Evolutionary conservation across 805 yeast genomes (phyloP).

Genomic region (Teunomyces funiuensis): DNA sequence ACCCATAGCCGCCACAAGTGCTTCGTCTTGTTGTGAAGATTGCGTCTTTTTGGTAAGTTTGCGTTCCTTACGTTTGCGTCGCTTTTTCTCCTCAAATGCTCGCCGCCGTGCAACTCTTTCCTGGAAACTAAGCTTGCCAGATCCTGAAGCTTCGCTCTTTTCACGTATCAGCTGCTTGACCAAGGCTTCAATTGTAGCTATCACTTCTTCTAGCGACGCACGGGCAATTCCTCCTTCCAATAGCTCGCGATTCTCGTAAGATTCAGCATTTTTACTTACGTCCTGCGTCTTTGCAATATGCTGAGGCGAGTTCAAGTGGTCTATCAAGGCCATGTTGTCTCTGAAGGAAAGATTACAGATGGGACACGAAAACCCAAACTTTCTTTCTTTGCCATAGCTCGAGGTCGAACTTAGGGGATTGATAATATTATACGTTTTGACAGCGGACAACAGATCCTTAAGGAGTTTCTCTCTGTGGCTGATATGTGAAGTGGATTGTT

Average conservation of each 20-base stretch:
- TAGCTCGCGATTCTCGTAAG: constrained; percentile 12
- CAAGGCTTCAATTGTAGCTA: constrained; percentile 26
- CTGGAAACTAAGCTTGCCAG: constrained; percentile 29
- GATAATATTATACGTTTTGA: constrained; percentile 35
- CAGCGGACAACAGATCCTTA: constrained; percentile 30
- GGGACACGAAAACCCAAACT: constrained; percentile 85
- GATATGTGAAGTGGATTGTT: constrained; percentile 13
- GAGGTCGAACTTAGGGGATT: constrained; percentile 19
- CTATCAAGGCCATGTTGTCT: constrained; percentile 77
- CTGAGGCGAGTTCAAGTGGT: constrained; percentile 77
- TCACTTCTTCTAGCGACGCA: constrained; percentile 36
- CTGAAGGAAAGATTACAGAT: constrained; percentile 77
- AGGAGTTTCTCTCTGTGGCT: constrained; percentile 34
- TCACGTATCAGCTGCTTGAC: constrained; percentile 24
- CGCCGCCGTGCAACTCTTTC: constrained; percentile 42
- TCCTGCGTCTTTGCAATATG: constrained; percentile 48
- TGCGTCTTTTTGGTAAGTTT: constrained; percentile 19
- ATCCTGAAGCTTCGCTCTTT: constrained; percentile 9
- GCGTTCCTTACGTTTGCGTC: constrained; percentile 25
- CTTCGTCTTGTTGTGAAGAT: constrained; percentile 24
- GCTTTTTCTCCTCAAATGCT: constrained; percentile 34
- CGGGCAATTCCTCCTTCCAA: constrained; percentile 37
- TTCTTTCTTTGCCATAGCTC: constrained; percentile 43
- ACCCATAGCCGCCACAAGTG: constrained; percentile 49
- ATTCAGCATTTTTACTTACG: constrained; percentile 10